Evolutionary conservation across 2,329 filamentous ascomycete species (phyloP).

Genomic region (Harringtonia lauricola): DNA sequence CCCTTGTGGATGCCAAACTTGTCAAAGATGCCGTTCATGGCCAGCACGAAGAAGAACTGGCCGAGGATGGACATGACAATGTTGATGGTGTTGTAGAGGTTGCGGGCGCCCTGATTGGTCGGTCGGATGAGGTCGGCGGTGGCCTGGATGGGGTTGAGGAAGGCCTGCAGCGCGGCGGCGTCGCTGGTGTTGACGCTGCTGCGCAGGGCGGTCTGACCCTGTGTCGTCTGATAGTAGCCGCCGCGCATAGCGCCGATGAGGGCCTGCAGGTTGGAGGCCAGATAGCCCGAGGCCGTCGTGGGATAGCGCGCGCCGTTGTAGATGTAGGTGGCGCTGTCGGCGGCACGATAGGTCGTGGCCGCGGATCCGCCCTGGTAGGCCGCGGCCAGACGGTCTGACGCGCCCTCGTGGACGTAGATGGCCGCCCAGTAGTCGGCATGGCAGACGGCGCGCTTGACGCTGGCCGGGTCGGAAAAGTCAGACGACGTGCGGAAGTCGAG

Average conservation of each 20-base stretch:
- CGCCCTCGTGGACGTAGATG: constrained; percentile 19
- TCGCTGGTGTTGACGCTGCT: constrained; percentile 14
- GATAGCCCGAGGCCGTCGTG: constrained; percentile 16
- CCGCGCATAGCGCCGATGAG: constrained; percentile 6
- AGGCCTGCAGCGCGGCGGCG: background rate
- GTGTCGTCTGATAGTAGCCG: constrained; percentile 12
- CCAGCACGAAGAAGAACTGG: constrained; percentile 19
- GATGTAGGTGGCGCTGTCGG: constrained; percentile 20
- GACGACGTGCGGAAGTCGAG: constrained; percentile 18
- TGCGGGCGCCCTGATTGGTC: constrained; percentile 21
- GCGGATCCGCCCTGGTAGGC: constrained; percentile 17
- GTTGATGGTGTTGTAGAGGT: constrained; percentile 26
- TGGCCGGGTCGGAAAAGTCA: constrained; percentile 17
- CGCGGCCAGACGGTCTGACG: background rate
- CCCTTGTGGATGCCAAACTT: constrained; percentile 3
- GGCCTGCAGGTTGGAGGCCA: constrained; percentile 16
- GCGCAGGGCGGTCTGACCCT: constrained; percentile 14
- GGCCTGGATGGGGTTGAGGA: constrained; percentile 20
- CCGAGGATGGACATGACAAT: constrained; percentile 25
- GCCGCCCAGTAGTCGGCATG: constrained; percentile 27
- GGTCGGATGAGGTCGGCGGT: constrained; percentile 18
- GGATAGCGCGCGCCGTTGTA: constrained; percentile 26
- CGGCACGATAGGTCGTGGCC: constrained; percentile 19
- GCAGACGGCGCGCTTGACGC: too few species aligned
- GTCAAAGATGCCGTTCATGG: constrained; percentile 17